Evolutionary conservation across 129 eudicot genomes (phyloP).

Genomic region (sunflower (Helianthus annuus)): DNA sequence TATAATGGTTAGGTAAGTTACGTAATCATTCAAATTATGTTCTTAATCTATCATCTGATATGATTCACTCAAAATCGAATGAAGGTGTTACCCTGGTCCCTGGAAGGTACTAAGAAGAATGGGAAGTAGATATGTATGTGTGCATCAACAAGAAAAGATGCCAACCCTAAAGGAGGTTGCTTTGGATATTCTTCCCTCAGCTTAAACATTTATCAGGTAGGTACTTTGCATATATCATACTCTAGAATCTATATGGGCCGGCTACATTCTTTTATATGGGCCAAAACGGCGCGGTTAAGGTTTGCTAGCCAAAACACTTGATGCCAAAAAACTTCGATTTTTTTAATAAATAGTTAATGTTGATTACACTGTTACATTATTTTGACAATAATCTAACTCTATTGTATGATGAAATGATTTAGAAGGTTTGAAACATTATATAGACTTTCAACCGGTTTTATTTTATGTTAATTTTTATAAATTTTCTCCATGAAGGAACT

Average conservation of each 20-base stretch:
- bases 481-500: not conserved
- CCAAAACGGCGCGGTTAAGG: not conserved
- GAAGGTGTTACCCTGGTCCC: slow-evolving; percentile 89
- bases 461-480: not conserved
- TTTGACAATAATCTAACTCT: not conserved
- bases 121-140: slow-evolving; percentile 58
- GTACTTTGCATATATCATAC: not conserved
- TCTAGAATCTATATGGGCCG: not conserved
- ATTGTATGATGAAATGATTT: not conserved
- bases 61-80: slow-evolving; percentile 6
- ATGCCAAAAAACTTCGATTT: not conserved
- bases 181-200: slow-evolving; percentile 83
- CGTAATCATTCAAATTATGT: slow-evolving; percentile 15
- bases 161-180: slow-evolving; percentile 95
- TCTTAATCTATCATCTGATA: slow-evolving; percentile 5
- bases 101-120: slow-evolving; percentile 81
- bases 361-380: not conserved
- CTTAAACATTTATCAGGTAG: slow-evolving; percentile 40
- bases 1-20: slow-evolving; percentile 6
- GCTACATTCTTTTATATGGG: not conserved
- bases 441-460: not conserved
- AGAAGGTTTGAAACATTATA: not conserved
- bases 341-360: not conserved
- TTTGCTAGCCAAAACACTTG: not conserved
- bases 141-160: slow-evolving; percentile 82